Conservation (phyloP, 2,329 filamentous ascomycete species). For the Neophaeococcomyces aloes region DNA sequence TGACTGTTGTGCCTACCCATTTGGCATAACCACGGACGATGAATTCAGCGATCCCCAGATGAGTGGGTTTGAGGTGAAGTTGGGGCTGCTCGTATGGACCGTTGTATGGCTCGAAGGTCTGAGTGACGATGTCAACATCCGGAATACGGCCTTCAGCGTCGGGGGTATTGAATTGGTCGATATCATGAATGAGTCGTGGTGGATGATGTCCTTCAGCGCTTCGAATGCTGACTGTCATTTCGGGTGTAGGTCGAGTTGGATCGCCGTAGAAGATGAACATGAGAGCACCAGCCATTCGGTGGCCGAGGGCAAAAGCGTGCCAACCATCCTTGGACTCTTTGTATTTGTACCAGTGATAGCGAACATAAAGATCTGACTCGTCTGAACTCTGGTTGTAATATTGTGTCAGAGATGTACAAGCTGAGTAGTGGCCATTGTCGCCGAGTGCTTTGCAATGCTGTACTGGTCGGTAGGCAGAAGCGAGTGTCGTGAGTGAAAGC, state of each 20-base stretch:
- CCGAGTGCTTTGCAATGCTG: slow-evolving; percentile 22
- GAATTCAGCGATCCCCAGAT: slow-evolving; percentile 18
- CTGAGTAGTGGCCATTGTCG: slow-evolving; percentile 11
- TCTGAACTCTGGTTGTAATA: slow-evolving; percentile 20
- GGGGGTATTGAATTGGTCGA: slow-evolving; percentile 7
- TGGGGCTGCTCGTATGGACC: slow-evolving; percentile 15
- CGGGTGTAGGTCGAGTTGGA: slow-evolving; percentile 9
- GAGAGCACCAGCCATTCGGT: slow-evolving; percentile 20
- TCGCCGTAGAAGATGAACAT: slow-evolving; percentile 24
- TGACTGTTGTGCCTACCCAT: slow-evolving; percentile 14
- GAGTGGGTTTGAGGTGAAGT: slow-evolving; percentile 16
- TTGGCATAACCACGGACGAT: slow-evolving; percentile 17
- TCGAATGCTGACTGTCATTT: slow-evolving; percentile 18
- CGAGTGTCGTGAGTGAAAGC: slow-evolving; percentile 9
- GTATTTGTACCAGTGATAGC: slow-evolving; percentile 21
- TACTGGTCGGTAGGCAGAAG: slow-evolving; percentile 20
- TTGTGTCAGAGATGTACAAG: slow-evolving; percentile 16
- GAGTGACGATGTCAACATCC: slow-evolving; percentile 15
- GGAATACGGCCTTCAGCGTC: slow-evolving; percentile 10
- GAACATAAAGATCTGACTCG: slow-evolving; percentile 19
- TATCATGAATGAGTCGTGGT: slow-evolving; percentile 10
- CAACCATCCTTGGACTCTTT: slow-evolving; percentile 17
- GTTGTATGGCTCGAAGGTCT: slow-evolving; percentile 17
- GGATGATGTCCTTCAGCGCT: slow-evolving; percentile 21
- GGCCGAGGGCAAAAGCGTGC: slow-evolving; percentile 18